Conservation (phyloP, 2,329 filamentous ascomycete genomes). For the Fusarium solani-melongenae region DNA sequence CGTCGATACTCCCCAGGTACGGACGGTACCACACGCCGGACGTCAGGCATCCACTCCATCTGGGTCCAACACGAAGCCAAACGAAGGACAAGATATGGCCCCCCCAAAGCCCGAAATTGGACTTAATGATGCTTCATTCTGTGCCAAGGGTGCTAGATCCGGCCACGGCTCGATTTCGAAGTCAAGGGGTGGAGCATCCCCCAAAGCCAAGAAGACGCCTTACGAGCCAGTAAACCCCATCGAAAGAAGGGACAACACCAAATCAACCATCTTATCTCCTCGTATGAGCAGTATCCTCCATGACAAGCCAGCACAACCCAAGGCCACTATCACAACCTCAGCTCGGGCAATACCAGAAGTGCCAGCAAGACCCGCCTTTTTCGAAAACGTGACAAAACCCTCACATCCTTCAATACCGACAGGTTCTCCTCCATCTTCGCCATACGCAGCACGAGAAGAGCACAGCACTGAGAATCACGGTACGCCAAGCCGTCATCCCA, state of each 20-base stretch:
- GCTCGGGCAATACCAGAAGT: slow-evolving; percentile 49
- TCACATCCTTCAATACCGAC: slow-evolving; percentile 14
- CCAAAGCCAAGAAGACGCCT: slow-evolving; percentile 47
- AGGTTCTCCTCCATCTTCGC: not conserved
- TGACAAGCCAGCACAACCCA: slow-evolving; percentile 51
- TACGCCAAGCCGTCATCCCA: slow-evolving; percentile 33
- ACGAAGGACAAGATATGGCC: not conserved
- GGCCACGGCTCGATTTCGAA: slow-evolving; percentile 21
- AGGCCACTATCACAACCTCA: slow-evolving; percentile 41
- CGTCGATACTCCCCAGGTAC: not conserved
- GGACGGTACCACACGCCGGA: not conserved
- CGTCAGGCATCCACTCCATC: not conserved
- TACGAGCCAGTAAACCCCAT: slow-evolving; percentile 46
- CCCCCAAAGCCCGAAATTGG: slow-evolving; percentile 4
- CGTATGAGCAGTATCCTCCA: slow-evolving; percentile 45
- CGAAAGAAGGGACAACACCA: slow-evolving; percentile 44
- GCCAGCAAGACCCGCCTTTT: slow-evolving; percentile 51
- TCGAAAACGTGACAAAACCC: slow-evolving; percentile 51
- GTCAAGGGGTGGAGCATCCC: slow-evolving; percentile 15
- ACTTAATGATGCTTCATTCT: slow-evolving; percentile 1
- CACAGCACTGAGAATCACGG: slow-evolving; percentile 37
- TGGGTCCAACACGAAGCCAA: not conserved
- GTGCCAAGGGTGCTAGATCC: slow-evolving; percentile 11
- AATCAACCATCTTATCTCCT: slow-evolving; percentile 45
- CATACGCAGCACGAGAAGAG: slow-evolving; percentile 7